Conservation (phyloP, 2,329 filamentous ascomycete species). For the Fusarium aywerte region DNA sequence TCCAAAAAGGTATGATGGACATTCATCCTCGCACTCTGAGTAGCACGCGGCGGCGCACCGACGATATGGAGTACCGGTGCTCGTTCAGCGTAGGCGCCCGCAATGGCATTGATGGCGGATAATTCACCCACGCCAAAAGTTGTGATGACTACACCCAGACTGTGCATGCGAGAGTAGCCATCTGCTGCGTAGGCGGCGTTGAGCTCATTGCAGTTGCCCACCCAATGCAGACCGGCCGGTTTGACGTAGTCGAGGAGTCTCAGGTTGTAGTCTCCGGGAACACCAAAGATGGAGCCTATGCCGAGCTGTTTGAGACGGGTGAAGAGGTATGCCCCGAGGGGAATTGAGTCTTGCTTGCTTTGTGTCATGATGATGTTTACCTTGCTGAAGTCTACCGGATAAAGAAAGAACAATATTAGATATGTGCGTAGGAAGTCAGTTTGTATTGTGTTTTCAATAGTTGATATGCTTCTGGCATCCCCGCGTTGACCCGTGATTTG, state of each 20-base stretch:
- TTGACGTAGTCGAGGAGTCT: slow-evolving; percentile 16
- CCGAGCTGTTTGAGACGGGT: slow-evolving; percentile 17
- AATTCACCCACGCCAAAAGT: slow-evolving; percentile 20
- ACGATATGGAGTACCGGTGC: slow-evolving; percentile 17
- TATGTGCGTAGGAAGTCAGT: background rate
- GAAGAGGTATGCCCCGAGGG: slow-evolving; percentile 14
- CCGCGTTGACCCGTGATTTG: slow-evolving; percentile 4
- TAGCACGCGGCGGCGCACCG: background rate
- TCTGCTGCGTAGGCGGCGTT: slow-evolving; percentile 15
- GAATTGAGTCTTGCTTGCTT: background rate
- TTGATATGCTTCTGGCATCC: background rate
- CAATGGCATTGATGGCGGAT: slow-evolving; percentile 18
- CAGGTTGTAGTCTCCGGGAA: slow-evolving; percentile 21
- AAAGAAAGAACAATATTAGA: background rate
- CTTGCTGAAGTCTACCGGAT: accelerated
- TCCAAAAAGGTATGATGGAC: slow-evolving; percentile 18
- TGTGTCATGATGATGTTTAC: background rate
- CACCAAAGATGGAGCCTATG: slow-evolving; percentile 16
- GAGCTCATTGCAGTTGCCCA: slow-evolving; percentile 22
- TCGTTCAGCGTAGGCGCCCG: slow-evolving; percentile 8
- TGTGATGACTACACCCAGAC: slow-evolving; percentile 2
- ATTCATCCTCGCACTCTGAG: background rate
- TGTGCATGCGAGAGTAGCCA: slow-evolving; percentile 9
- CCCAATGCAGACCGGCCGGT: slow-evolving; percentile 10
- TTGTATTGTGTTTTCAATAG: background rate